Conservation (phyloP, 2,329 filamentous ascomycete genomes). For the Chrysosporium queenslandicum region DNA sequence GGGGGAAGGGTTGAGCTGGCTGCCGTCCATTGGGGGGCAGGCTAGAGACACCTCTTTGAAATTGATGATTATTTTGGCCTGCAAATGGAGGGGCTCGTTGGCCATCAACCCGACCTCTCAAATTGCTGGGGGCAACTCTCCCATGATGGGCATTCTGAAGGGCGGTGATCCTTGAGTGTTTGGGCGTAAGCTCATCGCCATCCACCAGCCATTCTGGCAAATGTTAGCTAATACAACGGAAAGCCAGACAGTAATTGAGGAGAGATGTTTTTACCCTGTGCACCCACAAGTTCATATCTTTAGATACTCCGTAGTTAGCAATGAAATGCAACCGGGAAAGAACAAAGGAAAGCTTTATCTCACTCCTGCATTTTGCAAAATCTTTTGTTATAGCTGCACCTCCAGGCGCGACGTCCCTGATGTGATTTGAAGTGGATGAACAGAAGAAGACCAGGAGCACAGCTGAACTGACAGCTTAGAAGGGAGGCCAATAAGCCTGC, state of each 20-base stretch:
- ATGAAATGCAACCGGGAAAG: background rate
- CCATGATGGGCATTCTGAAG: background rate
- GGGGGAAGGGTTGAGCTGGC: background rate
- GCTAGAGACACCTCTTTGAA: background rate
- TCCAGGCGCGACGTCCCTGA: too few relatives aligned
- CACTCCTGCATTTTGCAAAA: slow-evolving; percentile 14
- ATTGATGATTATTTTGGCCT: background rate
- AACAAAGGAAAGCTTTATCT: background rate
- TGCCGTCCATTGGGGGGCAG: background rate
- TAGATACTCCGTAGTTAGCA: slow-evolving; percentile 10
- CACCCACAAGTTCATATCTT: slow-evolving; percentile 12
- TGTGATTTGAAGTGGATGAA: too few relatives aligned
- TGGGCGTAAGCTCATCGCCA: background rate
- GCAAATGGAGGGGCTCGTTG: background rate
- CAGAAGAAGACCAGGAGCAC: background rate
- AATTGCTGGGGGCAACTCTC: background rate
- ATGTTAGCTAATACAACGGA: background rate
- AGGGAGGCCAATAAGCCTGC: background rate
- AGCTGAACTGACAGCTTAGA: background rate
- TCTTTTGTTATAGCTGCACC: too few relatives aligned
- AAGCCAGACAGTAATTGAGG: too few relatives aligned
- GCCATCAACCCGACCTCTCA: background rate
- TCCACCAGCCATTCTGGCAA: slow-evolving; percentile 10
- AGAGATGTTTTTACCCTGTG: slow-evolving; percentile 13
- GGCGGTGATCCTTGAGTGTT: background rate